Evolutionary conservation across 2,329 filamentous ascomycete species (phyloP), one percentile per base, ranked within the genome.

Genomic region (Neopestalotiopsis sp.): DNA sequence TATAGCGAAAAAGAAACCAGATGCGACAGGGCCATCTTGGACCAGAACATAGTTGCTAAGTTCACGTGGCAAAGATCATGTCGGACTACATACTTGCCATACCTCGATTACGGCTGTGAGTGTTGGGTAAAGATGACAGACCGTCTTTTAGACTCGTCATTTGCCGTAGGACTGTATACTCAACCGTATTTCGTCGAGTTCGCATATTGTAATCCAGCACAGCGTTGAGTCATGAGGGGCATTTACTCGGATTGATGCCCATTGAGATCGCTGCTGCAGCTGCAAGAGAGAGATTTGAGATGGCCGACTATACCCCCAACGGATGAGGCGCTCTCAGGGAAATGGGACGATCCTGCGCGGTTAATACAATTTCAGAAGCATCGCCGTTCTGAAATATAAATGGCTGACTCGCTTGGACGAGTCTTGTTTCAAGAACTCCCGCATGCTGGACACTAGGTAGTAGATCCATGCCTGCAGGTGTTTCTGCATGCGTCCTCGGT

Each of bases 401-500:
- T 24, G 45, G 45, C 45, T 20, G 45, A 20, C n/a, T 53, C 45
- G 45, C 45, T 53, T 53, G 14, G 45, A 53, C 45, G 45, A 53
- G 45, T 53, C 17, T 17, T 53, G 45, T 53, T 53, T 53, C 45
- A 53, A 53, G 45, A 53, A 53, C 17, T 53, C 14, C 45, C n/a
- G 45, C 45, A 53, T 53, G 45, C n/a, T 53, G 45, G 34, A 38
- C 34, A 38, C 34, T 53, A 53, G n/a, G 17, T 53, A 53, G 45
- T 38, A 38, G 45, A 53, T 53, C 45, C 45, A 53, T 53, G 45
- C 45, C 45, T 53, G 45, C 45, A 53, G 6, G 45, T 53, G 17
- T 53, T 53, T 53, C 45, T 53, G 45, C 45, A 53, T 53, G 45
- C 45, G 45, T 53, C 45, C 45, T 53, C 45, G 45, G 45, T 53